Conservation (phyloP, 1,139 yeast species). For the Arxiozyma slooffiae region DNA sequence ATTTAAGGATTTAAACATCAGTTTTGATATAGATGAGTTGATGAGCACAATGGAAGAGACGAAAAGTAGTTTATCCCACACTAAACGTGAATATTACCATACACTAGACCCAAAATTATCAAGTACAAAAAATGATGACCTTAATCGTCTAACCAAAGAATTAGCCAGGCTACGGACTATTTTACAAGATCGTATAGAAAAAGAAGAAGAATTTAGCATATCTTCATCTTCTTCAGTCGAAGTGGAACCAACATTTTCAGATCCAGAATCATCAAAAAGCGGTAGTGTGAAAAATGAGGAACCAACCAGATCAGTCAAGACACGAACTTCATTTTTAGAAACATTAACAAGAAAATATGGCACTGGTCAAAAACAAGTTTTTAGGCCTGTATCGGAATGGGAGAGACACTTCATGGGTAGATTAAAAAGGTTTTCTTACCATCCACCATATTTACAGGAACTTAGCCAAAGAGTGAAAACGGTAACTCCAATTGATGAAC, state of each 20-base stretch:
- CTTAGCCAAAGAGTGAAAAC: constrained; percentile 41
- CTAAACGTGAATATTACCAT: constrained; percentile 8
- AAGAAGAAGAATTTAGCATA: background rate
- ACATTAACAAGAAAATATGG: constrained; percentile 28
- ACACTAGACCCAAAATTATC: constrained; percentile 36
- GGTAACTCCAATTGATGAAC: constrained; percentile 6
- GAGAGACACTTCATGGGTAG: constrained; percentile 26
- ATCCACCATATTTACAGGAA: constrained; percentile 44
- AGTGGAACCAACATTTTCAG: background rate
- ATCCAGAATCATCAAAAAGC: constrained; percentile 7
- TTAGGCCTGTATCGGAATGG: constrained; percentile 7
- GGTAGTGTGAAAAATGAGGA: constrained; percentile 2
- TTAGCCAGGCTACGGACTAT: constrained; percentile 10
- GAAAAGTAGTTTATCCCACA: background rate
- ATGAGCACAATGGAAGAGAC: constrained; percentile 8
- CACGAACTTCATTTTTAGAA: constrained; percentile 26
- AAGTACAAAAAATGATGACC: constrained; percentile 40
- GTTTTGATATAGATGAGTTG: constrained; percentile 32
- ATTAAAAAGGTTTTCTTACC: constrained; percentile 19
- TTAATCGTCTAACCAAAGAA: constrained; percentile 38
- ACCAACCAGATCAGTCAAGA: constrained; percentile 4
- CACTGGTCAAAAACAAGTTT: constrained; percentile 17
- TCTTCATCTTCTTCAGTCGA: constrained; percentile 4
- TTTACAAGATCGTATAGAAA: constrained; percentile 8
- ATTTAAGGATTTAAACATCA: constrained; percentile 52